These are phyloP conservation scores for Apiospora marii DNA, from an alignment of 2,329 filamentous ascomycete species.

Conservation along the genomic window DNA sequence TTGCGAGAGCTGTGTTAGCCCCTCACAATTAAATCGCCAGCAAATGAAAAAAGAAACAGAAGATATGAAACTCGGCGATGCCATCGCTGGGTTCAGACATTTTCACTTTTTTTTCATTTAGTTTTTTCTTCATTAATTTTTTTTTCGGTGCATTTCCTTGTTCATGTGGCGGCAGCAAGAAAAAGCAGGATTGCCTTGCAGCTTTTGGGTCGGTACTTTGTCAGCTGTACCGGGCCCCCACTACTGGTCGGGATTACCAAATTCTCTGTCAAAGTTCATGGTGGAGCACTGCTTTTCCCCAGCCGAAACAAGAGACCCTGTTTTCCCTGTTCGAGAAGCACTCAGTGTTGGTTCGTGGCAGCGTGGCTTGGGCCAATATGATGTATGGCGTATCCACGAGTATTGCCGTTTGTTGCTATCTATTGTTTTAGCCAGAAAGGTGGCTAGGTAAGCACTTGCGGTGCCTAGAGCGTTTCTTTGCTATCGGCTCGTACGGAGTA, in stretches of 20 bases:
- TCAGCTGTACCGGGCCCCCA: background rate
- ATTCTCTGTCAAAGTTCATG: constrained; percentile 18
- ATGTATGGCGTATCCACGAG: background rate
- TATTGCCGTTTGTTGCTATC: background rate
- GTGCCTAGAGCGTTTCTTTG: background rate
- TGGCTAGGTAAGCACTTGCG: background rate
- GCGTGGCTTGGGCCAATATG: background rate
- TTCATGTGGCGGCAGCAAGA: background rate
- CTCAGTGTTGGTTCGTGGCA: background rate
- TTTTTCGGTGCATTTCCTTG: too few relatives aligned
- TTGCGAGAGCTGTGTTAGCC: background rate
- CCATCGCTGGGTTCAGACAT: background rate
- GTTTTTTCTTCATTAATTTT: background rate
- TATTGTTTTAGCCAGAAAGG: background rate
- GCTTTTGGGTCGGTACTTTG: background rate
- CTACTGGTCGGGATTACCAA: constrained; percentile 1
- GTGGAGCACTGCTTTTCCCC: background rate
- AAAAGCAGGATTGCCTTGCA: constrained; percentile 12
- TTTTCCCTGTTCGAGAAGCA: constrained; percentile 4
- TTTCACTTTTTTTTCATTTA: background rate
- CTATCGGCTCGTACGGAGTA: too few relatives aligned
- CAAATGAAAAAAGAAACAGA: background rate
- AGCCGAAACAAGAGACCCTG: constrained; percentile 13
- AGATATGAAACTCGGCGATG: background rate
- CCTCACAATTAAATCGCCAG: background rate